phyloP scores from a whole-genome alignment of 2,329 filamentous ascomycete species.

The Pestalotiopsis sp. region DNA sequence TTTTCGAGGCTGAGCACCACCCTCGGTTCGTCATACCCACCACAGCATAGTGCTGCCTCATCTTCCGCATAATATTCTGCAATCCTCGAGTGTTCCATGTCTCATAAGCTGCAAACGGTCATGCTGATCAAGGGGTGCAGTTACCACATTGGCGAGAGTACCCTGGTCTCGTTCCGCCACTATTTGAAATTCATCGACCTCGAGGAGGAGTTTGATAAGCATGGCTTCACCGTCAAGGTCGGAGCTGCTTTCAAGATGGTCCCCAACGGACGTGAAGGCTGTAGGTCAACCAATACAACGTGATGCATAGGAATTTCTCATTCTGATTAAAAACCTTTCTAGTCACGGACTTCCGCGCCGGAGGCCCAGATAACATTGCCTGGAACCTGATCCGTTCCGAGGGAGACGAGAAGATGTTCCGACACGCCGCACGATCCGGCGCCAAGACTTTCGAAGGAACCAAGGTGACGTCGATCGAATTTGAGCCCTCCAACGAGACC shows the following conservation, averaged over 20 bases:
- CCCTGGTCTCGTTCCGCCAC: slow-evolving; percentile 38
- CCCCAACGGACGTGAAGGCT: not conserved
- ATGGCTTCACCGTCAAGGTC: not conserved
- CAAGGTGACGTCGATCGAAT: slow-evolving; percentile 34
- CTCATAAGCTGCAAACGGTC: not conserved
- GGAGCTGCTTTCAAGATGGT: not conserved
- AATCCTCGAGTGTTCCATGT: not conserved
- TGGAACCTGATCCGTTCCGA: slow-evolving; percentile 51
- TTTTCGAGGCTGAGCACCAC: slow-evolving; percentile 44
- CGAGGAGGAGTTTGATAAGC: slow-evolving; percentile 20
- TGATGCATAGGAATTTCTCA: no score
- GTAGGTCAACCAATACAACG: not conserved
- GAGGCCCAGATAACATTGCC: not conserved
- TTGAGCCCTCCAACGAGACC: slow-evolving; percentile 17
- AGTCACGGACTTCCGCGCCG: not conserved
- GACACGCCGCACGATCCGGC: slow-evolving; percentile 39
- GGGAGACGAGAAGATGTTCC: slow-evolving; percentile 43
- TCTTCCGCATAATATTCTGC: not conserved
- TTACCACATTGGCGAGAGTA: slow-evolving; percentile 40
- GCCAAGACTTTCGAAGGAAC: slow-evolving; percentile 42
- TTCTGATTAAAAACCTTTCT: not conserved
- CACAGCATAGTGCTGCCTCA: not conserved
- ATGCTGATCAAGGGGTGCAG: slow-evolving; percentile 13
- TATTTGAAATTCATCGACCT: slow-evolving; percentile 45
- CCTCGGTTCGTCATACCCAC: slow-evolving; percentile 29